Evolutionary conservation across 2,329 filamentous ascomycete genomes (phyloP).

Genomic region (Clarireedia sp.): DNA sequence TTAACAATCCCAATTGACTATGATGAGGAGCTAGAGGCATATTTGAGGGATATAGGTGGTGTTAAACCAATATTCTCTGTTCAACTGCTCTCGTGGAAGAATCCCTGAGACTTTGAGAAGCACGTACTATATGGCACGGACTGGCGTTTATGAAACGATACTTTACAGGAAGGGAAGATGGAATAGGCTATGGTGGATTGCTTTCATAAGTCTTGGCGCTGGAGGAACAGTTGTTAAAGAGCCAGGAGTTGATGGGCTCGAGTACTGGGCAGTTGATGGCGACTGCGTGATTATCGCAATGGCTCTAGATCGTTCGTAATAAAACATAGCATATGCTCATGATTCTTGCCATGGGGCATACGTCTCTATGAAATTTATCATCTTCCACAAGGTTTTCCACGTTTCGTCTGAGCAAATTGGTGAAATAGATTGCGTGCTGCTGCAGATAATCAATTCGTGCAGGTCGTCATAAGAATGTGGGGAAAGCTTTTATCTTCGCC

Average conservation of each 20-base stretch:
- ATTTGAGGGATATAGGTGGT: constrained; percentile 48
- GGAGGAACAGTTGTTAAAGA: too few relatives aligned
- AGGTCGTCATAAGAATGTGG: background rate
- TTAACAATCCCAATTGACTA: constrained; percentile 57
- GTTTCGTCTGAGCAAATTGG: background rate
- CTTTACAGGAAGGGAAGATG: too few relatives aligned
- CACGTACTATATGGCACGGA: background rate
- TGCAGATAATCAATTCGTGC: background rate
- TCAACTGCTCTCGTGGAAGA: constrained; percentile 29
- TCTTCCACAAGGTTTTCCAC: too few relatives aligned
- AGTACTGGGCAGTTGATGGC: background rate
- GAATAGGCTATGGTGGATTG: background rate
- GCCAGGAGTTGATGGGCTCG: too few relatives aligned
- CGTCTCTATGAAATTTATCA: background rate
- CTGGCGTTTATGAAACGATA: too few relatives aligned
- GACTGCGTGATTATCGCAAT: background rate
- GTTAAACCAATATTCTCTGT: constrained; percentile 29
- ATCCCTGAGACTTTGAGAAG: constrained; percentile 6
- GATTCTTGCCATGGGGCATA: background rate
- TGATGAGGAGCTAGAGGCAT: constrained; percentile 65
- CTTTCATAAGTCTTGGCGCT: too few relatives aligned
- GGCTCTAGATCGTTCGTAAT: background rate
- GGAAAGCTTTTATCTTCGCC: constrained; percentile 2
- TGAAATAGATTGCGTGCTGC: background rate
- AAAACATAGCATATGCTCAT: background rate